Evolutionary conservation across 371 early-diverging fungal species (phyloP), one percentile per base, ranked within the genome.

Genomic region (Mucor sp.): DNA sequence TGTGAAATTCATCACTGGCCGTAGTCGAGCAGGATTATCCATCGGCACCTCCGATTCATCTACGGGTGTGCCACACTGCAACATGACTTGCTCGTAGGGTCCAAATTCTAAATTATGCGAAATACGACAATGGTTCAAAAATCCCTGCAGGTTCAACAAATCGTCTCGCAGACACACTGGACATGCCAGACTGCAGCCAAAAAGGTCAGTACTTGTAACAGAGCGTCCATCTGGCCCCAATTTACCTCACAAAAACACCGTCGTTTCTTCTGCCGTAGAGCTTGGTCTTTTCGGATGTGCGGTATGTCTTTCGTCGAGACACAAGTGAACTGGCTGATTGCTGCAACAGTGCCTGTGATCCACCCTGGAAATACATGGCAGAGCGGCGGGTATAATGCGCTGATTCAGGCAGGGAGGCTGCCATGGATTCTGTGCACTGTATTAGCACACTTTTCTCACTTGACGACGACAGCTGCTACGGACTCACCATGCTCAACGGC

Each of bases 101-200:
- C 89, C 83, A 72, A 93, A 92, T 50, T 89, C 89, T 32, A 85
- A 70, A 23, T 79, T 75, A 73, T 93, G 93, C n/a, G 85, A 82
- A 30, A 89, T 75, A 33, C 94, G 82, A 73, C 90, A 91, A 74
- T 95, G 95, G 62, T 91, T 93, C 33, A 93, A 71, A 68, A 95
- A 93, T 1, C 94, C 94, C 69, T 90, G 93, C 37, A 87, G 82
- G 66, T 87, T 91, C 15, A 83, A 81, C 76, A 95, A 94, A 57
- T 90, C 86, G 21, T 85, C 83, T 25, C 87, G 75, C 15, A 84
- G 79, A 67, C 88, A 88, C 2, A 65, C 74, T 58, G 88, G 88
- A 72, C 88, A 88, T 3, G 82, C 79, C 58, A 88, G 65, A 33
- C 86, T 87, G 59, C 43, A 63, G 30, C 30, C 2, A 33, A 33